Base-by-base conservation (phyloP, 1,284 basidiomycete genomes). In the Tylopilus orsonianus region DNA sequence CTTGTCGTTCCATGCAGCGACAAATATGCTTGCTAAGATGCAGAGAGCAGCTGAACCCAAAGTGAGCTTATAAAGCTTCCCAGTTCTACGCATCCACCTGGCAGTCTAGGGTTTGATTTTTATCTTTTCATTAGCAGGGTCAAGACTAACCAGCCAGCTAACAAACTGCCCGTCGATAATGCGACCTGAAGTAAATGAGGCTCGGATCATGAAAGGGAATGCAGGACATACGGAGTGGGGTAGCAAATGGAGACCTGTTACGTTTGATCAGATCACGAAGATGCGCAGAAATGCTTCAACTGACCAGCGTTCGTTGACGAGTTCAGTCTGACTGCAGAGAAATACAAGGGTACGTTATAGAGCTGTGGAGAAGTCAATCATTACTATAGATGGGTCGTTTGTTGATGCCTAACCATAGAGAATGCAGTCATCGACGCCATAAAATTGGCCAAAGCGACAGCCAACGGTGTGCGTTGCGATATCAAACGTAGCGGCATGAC, bases 281-380 rank as follows among this genome's bases (percentile, higher is more conserved):
- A 24, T 30, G 32, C 29, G 14, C 2, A 45, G 40, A 52, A 53
- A 36, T 20, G 13, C 14, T 27, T 48, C 20, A 27, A 64, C 78
- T 53, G 65, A 81, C 90, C 90, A 44, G 91, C 80, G 52, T 78
- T 73, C 27, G 85, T 80, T 14, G 93, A 78, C 12, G 83, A 81
- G 58, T 81, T 76, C 49, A 92, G 72, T 53, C 81, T 80, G 37
- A 94, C 93, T n/a, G 91, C 85, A 50, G 88, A 86, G 61, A 92
- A 95, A 72, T 90, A 94, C 81, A 94, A 68, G 16, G 92, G 92
- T 24, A 91, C 76, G 59, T 90, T 90, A 69, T 94, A 95, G 29
- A 94, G 73, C 90, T 93, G 26, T 18, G 30, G 23, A 52, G 44
- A 52, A 48, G 44, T 52, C 34, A 45, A 39, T 18, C 2, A 22